phyloP scores from a whole-genome alignment of 257 asterid species.

The Gentiana dahurica region DNA sequence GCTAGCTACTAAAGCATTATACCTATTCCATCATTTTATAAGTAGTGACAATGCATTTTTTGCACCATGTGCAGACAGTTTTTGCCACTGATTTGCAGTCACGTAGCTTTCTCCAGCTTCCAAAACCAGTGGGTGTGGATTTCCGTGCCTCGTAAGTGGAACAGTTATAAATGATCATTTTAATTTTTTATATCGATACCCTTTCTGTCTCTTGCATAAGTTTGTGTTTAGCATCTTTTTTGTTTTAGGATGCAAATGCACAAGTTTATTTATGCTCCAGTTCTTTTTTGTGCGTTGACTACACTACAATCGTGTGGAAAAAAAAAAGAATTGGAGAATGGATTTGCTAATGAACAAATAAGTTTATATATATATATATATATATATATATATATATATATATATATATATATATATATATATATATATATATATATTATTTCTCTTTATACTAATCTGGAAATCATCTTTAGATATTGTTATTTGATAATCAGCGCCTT shows the following conservation, averaged over 20 bases:
- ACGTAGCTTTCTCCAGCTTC: conserved; percentile 72
- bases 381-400: too few relatives aligned
- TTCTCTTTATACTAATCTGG: too few relatives aligned
- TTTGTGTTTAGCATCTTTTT: background rate
- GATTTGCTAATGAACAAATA: too few relatives aligned
- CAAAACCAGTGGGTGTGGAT: conserved; percentile 92
- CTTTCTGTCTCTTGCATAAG: background rate
- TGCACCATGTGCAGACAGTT: conserved; percentile 49
- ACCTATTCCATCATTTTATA: background rate
- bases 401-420: too few relatives aligned
- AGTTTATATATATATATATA: too few relatives aligned
- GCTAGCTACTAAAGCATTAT: background rate
- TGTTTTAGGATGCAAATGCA: background rate
- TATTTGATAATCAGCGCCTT: too few relatives aligned
- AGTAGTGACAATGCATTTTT: conserved; percentile 13
- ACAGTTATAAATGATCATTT: background rate
- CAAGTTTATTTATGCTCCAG: too few relatives aligned
- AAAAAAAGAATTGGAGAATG: too few relatives aligned
- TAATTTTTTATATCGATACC: background rate
- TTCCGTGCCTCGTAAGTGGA: conserved; percentile 93
- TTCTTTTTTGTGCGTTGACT: too few relatives aligned
- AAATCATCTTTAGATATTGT: too few relatives aligned
- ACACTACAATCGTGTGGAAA: too few relatives aligned
- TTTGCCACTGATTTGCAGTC: conserved; percentile 90
- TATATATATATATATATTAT: too few relatives aligned